Percentiles rank a stretch among this genome's conserved stretches.
Evolutionary conservation across 306 rosid species (phyloP).

Genomic region (Arachis hypogaea): DNA sequence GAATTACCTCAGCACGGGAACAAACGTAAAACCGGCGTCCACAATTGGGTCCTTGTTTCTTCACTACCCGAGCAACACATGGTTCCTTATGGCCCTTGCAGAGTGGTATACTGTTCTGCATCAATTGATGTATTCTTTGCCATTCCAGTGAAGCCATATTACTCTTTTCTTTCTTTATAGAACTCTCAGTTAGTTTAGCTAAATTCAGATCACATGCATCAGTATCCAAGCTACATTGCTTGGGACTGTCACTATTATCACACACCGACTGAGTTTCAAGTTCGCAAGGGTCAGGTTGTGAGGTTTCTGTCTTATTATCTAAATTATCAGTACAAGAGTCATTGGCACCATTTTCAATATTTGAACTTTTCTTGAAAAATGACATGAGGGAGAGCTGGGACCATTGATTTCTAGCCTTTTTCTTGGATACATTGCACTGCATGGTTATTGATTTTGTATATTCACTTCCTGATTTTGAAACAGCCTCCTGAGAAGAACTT

Average conservation of each 20-base stretch:
- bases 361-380: constrained; percentile 64
- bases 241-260: constrained; percentile 41
- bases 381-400: constrained; percentile 78
- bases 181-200: constrained; percentile 41
- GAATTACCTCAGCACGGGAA: constrained; percentile 80
- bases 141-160: constrained; percentile 73
- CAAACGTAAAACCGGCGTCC: constrained; percentile 88
- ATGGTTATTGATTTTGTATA: constrained; percentile 33
- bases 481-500: constrained; percentile 40
- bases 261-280: constrained; percentile 45
- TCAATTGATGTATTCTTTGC: constrained; percentile 85
- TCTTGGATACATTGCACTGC: constrained; percentile 50
- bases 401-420: constrained; percentile 63
- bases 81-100: constrained; percentile 89
- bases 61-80: constrained; percentile 82
- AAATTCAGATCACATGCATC: constrained; percentile 46
- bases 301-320: constrained; percentile 39
- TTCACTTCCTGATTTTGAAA: constrained; percentile 34
- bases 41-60: constrained; percentile 82
- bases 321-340: constrained; percentile 39
- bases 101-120: constrained; percentile 91
- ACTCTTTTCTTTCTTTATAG: constrained; percentile 58
- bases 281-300: constrained; percentile 46
- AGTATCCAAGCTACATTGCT: constrained; percentile 43
- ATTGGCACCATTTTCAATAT: constrained; percentile 38